Base-by-base conservation (phyloP, 352 stramenopile genomes). In the Phytophthora foliorum region DNA sequence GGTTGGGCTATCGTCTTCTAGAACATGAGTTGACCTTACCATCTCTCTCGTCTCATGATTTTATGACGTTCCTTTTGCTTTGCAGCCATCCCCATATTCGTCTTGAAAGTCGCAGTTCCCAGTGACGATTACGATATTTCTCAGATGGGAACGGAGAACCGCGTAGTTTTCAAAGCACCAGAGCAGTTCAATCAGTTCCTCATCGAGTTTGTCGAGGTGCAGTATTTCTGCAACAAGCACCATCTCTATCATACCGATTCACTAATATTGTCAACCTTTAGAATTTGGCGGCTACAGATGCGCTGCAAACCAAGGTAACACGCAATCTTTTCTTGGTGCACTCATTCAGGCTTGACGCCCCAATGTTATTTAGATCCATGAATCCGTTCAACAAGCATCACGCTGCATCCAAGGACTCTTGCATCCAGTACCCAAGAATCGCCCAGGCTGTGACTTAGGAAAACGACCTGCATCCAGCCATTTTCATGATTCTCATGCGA, bases 11-110 rank as follows among this genome's bases (percentile, higher is more conserved):
- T 46, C 39, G n/a, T 25, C 39, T 46, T 17, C 0, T 46, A 6
- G 9, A 27, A 24, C 17, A 45, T 49, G n/a, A n/a, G n/a, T n/a
- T 25, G 9, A 1, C n/a, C 7, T 49, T 49, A 24, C 42, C 9
- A n/a, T 19, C n/a, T 16, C 21, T 21, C 11, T 45, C 17, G 0
- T 13, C 10, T 49, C 13, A 49, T 19, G n/a, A n/a, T 4, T 7
- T n/a, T 19, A 27, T 16, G 5, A 4, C n/a, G 2, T 25, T 31
- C 22, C 45, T 42, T 49, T 7, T 48, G 21, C 13, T 17, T 51
- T 42, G 9, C 29, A 95, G 88, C 78, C 10, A 89, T 93, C 34
- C 84, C 82, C 13, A 88, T 94, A 36, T 91, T 92, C 55, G 78
- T 96, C 7, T 45, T 94, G 53, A 92, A 93, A 67, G 49, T 96